Conservation (phyloP, 306 rosid species). For the Erythrophleum fordii region DNA sequence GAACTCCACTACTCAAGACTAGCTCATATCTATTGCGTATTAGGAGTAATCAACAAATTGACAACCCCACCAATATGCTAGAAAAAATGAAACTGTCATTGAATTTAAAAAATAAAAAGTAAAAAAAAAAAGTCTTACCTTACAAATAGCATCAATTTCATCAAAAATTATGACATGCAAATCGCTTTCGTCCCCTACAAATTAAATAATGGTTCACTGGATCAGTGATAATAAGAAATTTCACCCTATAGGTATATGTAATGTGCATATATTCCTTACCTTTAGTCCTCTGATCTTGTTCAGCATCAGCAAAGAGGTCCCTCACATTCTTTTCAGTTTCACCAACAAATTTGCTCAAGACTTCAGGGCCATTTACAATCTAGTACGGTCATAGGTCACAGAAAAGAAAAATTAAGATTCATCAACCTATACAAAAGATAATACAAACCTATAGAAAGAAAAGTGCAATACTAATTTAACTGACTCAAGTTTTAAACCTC, state of each 20-base stretch:
- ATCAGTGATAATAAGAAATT: conserved; percentile 42
- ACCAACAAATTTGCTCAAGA: conserved; percentile 94
- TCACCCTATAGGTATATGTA: conserved; percentile 21
- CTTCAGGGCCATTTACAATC: conserved; percentile 97
- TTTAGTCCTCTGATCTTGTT: conserved; percentile 80
- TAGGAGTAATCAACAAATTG: background rate
- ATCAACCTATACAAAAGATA: background rate
- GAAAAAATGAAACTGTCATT: background rate
- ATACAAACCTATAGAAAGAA: background rate
- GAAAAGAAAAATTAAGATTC: background rate
- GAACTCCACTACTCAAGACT: background rate
- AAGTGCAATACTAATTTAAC: background rate
- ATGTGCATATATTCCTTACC: conserved; percentile 58
- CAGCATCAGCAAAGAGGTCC: conserved; percentile 99
- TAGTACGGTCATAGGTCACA: background rate
- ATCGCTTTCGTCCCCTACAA: conserved; percentile 91
- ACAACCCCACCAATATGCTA: background rate
- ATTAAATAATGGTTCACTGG: conserved; percentile 35
- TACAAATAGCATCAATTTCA: conserved; percentile 92
- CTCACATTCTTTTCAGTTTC: conserved; percentile 98
- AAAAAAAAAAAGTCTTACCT: background rate
- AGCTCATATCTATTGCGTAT: background rate
- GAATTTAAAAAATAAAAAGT: too few species aligned
- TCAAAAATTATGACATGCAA: conserved; percentile 98
- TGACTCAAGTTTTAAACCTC: conserved; percentile 25